Base-by-base conservation (phyloP, 805 yeast species). In the Zygosaccharomyces kombuchaensis region DNA sequence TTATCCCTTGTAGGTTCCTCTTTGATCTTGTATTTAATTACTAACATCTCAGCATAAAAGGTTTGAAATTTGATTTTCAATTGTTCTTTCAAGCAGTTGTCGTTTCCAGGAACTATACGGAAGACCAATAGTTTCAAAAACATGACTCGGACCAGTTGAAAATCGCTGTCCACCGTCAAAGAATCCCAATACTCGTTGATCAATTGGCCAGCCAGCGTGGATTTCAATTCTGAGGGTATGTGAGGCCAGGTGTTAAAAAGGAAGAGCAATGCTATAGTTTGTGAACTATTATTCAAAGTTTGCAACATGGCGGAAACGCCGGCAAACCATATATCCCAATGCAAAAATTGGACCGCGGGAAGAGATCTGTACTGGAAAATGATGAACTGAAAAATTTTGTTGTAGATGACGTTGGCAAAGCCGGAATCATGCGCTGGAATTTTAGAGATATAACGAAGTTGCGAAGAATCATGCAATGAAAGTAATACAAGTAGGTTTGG, bases 191-290 rank as follows among this genome's bases (percentile, higher is more conserved):
- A 26, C 1, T 51, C 52, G 22, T 40, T 36, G 3, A 56, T 17
- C 23, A 59, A 26, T 7, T 36, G n/a, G 8, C 46, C 26, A 2
- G 48, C 36, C 12, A 59, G 9, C 6, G 36, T n/a, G 5, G 13
- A 25, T 34, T 47, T 52, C 8, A 44, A 29, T 3, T 38, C 34
- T 2, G n/a, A 6, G 2, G 66, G 58, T 2, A 64, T 43, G 23
- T 34, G 35, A 4, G 44, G 40, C 68, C 68, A 64, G 7, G 52
- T 47, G 44, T 65, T 65, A 42, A 65, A 63, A 9, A 63, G 41
- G 19, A 56, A 53, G 3, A 57, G 22, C 2, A 62, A 36, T 6
- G 60, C 57, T 21, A 51, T 52, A 2, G 46, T 46, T 47, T 63
- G 67, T 25, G 56, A 51, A 32, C 60, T 57, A 21, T 44, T 48